Percentiles rank a stretch among this genome's conserved stretches.
phyloP scores from a whole-genome alignment of 345 rosid species.

The Rubroshorea leprosula region DNA sequence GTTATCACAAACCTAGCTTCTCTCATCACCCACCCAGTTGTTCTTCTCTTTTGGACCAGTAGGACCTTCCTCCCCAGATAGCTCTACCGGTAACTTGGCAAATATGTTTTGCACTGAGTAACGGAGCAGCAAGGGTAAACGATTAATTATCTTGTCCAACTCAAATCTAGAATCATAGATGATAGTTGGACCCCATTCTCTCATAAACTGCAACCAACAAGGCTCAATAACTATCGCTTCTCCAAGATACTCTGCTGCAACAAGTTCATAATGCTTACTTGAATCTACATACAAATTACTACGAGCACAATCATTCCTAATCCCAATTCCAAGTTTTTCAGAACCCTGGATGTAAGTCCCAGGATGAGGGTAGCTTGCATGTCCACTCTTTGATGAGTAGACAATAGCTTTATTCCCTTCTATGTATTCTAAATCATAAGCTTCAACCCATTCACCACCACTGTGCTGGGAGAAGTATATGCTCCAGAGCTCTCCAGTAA shows the following conservation, averaged over 20 bases:
- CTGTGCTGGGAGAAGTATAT: slow-evolving; percentile 91
- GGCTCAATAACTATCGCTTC: slow-evolving; percentile 49
- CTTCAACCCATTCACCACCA: slow-evolving; percentile 75
- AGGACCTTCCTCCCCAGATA: slow-evolving; percentile 78
- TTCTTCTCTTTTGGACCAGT: slow-evolving; percentile 95
- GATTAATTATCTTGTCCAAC: slow-evolving; percentile 41
- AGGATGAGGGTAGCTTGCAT: slow-evolving; percentile 70
- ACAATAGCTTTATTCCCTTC: slow-evolving; percentile 57
- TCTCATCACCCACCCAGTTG: slow-evolving; percentile 83
- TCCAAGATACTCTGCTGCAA: slow-evolving; percentile 71
- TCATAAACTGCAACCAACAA: slow-evolving; percentile 75
- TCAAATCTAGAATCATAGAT: slow-evolving; percentile 55
- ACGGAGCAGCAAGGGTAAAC: slow-evolving; percentile 41
- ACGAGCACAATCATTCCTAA: slow-evolving; percentile 59
- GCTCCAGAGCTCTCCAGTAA: slow-evolving; percentile 65
- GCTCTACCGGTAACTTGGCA: slow-evolving; percentile 51
- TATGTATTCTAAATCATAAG: slow-evolving; percentile 57
- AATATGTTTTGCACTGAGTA: slow-evolving; percentile 29
- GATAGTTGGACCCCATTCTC: slow-evolving; percentile 77
- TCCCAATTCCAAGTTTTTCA: slow-evolving; percentile 52
- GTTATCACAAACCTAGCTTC: slow-evolving; percentile 34
- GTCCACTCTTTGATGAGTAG: slow-evolving; percentile 67
- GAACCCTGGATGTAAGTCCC: slow-evolving; percentile 74
- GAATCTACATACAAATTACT: slow-evolving; percentile 52
- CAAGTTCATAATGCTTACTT: slow-evolving; percentile 53